phyloP scores from a whole-genome alignment of 106 monocot species.

The Triglochin maritima region DNA sequence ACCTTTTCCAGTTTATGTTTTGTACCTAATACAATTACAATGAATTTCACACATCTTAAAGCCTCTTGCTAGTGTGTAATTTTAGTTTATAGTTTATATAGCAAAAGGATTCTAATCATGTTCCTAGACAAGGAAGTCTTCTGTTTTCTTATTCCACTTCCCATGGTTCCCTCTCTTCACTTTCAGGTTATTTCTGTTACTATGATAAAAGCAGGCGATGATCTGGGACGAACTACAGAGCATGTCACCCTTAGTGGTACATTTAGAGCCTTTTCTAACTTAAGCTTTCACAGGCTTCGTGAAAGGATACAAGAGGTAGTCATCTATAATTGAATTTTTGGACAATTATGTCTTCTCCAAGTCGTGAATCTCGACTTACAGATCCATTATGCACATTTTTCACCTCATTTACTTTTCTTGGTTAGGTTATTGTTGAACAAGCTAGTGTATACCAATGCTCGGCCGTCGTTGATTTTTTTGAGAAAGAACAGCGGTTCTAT shows the following conservation, averaged over 20 bases:
- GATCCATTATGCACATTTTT: too few species aligned
- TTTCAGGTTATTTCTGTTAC: constrained; percentile 66
- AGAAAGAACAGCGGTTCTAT: constrained; percentile 51
- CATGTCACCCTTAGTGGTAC: constrained; percentile 52
- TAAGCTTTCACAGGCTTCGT: constrained; percentile 47
- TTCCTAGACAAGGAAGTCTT: too few species aligned
- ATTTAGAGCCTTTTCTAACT: constrained; percentile 62
- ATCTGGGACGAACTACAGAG: constrained; percentile 31
- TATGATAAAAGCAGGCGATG: constrained; percentile 32
- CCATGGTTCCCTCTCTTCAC: neutral
- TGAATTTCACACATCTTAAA: too few species aligned
- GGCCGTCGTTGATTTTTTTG: constrained; percentile 64
- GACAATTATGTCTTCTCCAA: too few species aligned
- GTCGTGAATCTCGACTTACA: too few species aligned
- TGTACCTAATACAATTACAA: too few species aligned
- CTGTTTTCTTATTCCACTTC: neutral
- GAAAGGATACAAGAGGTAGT: constrained; percentile 67
- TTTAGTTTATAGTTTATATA: too few species aligned
- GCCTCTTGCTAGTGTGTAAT: too few species aligned
- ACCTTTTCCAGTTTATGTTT: too few species aligned
- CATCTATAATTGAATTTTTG: too few species aligned
- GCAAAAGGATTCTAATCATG: too few species aligned
- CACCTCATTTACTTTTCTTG: too few species aligned
- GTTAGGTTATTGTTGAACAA: constrained; percentile 56
- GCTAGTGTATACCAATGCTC: constrained; percentile 54